These are phyloP conservation scores for Apiotrichum gamsii DNA, from an alignment of 1,284 basidiomycete species.

Conservation along the genomic window DNA sequence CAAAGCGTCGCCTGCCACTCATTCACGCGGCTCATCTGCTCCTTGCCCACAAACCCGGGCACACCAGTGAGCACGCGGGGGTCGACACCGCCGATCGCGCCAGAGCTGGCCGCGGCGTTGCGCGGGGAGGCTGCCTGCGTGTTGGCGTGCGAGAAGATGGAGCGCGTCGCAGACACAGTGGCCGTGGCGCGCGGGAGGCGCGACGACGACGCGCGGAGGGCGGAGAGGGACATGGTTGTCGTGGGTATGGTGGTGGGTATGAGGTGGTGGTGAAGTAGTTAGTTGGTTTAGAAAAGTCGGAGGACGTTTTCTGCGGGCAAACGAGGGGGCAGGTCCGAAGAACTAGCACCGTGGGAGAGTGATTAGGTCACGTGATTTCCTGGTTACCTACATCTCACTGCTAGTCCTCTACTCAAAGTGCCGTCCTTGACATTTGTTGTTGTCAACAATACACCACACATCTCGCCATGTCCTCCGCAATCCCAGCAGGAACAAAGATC, in stretches of 20 bases:
- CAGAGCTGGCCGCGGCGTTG: not conserved
- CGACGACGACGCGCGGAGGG: not conserved
- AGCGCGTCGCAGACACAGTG: not conserved
- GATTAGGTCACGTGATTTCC: no score
- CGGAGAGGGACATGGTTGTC: constrained; percentile 1
- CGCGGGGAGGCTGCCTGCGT: not conserved
- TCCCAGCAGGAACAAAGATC: constrained; percentile 3
- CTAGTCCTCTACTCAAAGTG: no score
- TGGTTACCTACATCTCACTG: no score
- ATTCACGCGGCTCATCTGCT: constrained; percentile 33
- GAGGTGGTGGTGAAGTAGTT: not conserved
- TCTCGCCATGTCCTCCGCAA: not conserved
- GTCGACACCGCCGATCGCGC: constrained; percentile 28
- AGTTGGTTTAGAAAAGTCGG: no score
- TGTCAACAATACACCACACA: no score
- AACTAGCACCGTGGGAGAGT: not conserved
- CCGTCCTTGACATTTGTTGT: no score
- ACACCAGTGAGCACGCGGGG: constrained; percentile 32
- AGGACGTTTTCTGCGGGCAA: no score
- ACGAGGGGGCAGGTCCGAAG: not conserved
- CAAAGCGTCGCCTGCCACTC: constrained; percentile 45
- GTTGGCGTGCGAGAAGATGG: not conserved
- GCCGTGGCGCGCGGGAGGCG: not conserved
- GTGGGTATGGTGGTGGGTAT: not conserved
- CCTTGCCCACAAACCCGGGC: constrained; percentile 31